Conservation (phyloP, 306 rosid genomes). For the Begonia loranthoides region DNA sequence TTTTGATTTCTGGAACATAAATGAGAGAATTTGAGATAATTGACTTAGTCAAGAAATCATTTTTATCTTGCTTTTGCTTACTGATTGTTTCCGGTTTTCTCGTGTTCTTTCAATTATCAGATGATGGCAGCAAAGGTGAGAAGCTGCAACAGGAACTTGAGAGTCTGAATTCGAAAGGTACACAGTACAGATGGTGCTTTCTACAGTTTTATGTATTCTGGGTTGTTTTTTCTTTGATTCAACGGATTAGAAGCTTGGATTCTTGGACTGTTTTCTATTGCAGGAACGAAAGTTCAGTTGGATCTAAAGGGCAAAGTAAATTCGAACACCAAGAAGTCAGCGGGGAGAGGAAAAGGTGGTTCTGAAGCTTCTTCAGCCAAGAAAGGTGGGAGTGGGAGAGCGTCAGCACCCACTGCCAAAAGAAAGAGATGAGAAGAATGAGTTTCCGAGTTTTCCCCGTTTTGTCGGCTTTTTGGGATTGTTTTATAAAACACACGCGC, state of each 20-base stretch:
- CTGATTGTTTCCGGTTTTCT: too few relatives aligned
- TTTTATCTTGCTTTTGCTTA: not conserved
- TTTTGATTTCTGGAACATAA: not conserved
- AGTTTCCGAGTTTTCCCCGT: too few relatives aligned
- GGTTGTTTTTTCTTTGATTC: not conserved
- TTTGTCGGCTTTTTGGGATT: too few relatives aligned
- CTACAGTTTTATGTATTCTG: not conserved
- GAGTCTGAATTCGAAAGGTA: constrained; percentile 72
- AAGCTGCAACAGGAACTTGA: constrained; percentile 76
- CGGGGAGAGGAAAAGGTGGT: constrained; percentile 59
- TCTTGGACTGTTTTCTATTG: not conserved
- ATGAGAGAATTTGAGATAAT: not conserved
- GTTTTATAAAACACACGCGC: too few relatives aligned
- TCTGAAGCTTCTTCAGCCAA: constrained; percentile 20
- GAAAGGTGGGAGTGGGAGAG: constrained; percentile 47
- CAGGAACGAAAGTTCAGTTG: constrained; percentile 63
- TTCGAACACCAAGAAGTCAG: constrained; percentile 46
- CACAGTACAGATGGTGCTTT: constrained; percentile 6
- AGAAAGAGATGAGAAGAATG: constrained; percentile 54
- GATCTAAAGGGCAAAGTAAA: constrained; percentile 61
- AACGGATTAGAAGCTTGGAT: not conserved
- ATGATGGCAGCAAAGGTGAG: constrained; percentile 40
- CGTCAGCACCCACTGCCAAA: constrained; percentile 46
- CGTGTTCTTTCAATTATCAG: constrained; percentile 13
- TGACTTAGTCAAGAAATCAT: not conserved